Evolutionary conservation across 1,284 basidiomycete genomes (phyloP).

Genomic region (Fomes fomentarius): DNA sequence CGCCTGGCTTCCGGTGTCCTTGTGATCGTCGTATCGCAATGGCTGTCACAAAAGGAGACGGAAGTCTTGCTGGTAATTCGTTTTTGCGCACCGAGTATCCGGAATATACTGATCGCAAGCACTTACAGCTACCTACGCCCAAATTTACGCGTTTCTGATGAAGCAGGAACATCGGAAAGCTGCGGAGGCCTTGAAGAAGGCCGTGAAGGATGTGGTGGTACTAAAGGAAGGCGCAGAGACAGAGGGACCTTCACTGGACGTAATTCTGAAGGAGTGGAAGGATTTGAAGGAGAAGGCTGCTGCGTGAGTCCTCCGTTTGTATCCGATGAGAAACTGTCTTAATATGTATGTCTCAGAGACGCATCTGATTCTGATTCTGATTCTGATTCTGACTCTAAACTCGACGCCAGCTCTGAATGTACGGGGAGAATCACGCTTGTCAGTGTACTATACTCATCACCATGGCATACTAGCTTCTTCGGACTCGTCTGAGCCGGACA

Average conservation of each 20-base stretch:
- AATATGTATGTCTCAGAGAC: too few relatives aligned
- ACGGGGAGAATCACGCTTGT: too few relatives aligned
- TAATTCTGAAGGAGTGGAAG: slow-evolving; percentile 68
- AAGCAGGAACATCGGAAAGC: slow-evolving; percentile 66
- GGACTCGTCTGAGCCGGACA: slow-evolving; percentile 7
- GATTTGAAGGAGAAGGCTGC: slow-evolving; percentile 28
- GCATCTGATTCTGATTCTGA: slow-evolving; percentile 25
- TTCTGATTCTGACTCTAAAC: slow-evolving; percentile 6
- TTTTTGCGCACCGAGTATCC: neutral
- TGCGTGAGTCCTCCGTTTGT: slow-evolving; percentile 22
- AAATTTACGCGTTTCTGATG: slow-evolving; percentile 73
- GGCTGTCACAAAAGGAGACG: slow-evolving; percentile 19
- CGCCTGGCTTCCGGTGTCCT: neutral
- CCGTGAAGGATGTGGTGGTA: slow-evolving; percentile 59
- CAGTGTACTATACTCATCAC: too few relatives aligned
- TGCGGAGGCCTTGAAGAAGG: slow-evolving; percentile 56
- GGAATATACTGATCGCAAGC: neutral
- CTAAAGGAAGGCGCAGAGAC: slow-evolving; percentile 54
- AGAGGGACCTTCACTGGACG: slow-evolving; percentile 59
- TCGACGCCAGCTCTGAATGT: too few relatives aligned
- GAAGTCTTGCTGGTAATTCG: slow-evolving; percentile 30
- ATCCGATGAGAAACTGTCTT: too few relatives aligned
- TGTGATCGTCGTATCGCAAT: neutral
- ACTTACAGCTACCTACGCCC: slow-evolving; percentile 63
- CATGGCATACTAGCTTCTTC: too few relatives aligned